Evolutionary conservation across 768 basidiomycete species (phyloP).

Genomic region (Russula sp.): DNA sequence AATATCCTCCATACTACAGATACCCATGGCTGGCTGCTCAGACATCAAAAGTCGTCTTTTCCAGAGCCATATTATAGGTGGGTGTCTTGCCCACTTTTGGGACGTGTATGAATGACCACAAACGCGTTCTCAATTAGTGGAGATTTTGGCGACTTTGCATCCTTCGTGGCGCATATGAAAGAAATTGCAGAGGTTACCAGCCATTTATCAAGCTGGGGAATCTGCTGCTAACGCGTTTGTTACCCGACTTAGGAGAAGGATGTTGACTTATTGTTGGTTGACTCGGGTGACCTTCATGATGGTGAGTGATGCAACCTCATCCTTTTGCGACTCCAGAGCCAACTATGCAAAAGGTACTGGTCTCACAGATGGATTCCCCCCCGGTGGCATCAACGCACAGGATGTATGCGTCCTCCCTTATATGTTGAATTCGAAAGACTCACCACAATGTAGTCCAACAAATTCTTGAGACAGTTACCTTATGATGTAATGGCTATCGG

Average conservation of each 20-base stretch:
- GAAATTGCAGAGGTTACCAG: constrained; percentile 58
- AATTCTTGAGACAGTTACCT: constrained; percentile 62
- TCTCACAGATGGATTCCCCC: constrained; percentile 64
- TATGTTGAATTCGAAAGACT: neutral
- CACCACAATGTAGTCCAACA: constrained; percentile 45
- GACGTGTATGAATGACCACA: no score
- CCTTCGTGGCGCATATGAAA: constrained; percentile 84
- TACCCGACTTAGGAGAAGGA: neutral
- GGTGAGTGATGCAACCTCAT: constrained; percentile 29
- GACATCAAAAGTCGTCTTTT: constrained; percentile 66
- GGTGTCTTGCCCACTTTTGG: constrained; percentile 16
- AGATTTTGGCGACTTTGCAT: constrained; percentile 75
- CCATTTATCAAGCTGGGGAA: neutral
- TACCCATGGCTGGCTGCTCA: constrained; percentile 74
- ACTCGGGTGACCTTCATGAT: constrained; percentile 75
- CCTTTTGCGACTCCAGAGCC: neutral
- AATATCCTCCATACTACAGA: constrained; percentile 87
- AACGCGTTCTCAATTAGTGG: constrained; percentile 30
- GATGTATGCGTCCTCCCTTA: constrained; percentile 38
- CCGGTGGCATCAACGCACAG: constrained; percentile 60
- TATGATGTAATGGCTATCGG: constrained; percentile 84
- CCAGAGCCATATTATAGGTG: constrained; percentile 73
- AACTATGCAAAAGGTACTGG: constrained; percentile 49
- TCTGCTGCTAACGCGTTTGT: neutral
- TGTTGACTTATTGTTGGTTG: constrained; percentile 56